Evolutionary conservation across 1,139 yeast genomes (phyloP).

Genomic region (Candida neerlandica): DNA sequence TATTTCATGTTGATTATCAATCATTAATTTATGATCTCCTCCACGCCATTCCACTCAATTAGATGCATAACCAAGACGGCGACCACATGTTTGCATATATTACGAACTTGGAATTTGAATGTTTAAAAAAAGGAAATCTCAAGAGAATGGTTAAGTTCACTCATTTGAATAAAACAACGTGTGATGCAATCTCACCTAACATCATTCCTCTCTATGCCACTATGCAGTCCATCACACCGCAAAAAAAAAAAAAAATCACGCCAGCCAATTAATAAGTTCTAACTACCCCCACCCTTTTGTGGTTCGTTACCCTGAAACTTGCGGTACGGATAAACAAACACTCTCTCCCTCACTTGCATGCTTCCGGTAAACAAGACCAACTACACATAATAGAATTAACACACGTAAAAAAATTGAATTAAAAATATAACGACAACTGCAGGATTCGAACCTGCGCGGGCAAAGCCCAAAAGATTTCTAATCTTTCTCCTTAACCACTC

Average conservation of each 20-base stretch:
- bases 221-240: background rate
- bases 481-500: slow-evolving; percentile 52
- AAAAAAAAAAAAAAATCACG: background rate
- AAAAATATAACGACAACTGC: slow-evolving; percentile 17
- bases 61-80: background rate
- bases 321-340: too few species aligned
- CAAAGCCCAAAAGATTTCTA: slow-evolving; percentile 60
- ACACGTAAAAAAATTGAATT: too few species aligned
- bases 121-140: background rate
- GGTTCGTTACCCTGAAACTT: background rate
- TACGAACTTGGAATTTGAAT: background rate
- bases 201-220: background rate
- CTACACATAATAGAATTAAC: too few species aligned
- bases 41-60: background rate
- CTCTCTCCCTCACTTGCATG: too few species aligned
- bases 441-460: slow-evolving; percentile 64
- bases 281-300: background rate
- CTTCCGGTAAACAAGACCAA: too few species aligned
- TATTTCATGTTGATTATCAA: background rate
- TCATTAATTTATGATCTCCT: background rate
- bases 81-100: background rate
- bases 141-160: background rate
- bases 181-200: background rate
- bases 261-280: background rate
- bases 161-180: background rate